phyloP scores from a whole-genome alignment of 192 early-diverging fungal genomes.

The Entomortierella chlamydospora region DNA sequence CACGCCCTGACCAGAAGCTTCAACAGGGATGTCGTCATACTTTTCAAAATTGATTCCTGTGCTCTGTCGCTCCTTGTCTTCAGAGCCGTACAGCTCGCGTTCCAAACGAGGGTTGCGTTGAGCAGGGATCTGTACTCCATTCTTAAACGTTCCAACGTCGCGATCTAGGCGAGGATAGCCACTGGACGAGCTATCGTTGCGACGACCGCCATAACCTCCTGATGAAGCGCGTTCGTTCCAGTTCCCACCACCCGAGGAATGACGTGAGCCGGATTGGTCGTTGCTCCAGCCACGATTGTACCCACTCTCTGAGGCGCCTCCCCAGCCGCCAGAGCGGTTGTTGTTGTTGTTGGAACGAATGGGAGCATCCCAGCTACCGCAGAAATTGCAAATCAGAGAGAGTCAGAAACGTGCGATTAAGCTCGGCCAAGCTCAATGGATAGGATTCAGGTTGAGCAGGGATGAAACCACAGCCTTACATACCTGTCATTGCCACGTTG shows the following conservation, averaged over 20 bases:
- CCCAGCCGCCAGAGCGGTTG: constrained; percentile 27
- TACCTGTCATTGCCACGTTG: constrained; percentile 24
- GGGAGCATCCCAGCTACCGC: constrained; percentile 33
- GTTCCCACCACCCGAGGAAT: constrained; percentile 18
- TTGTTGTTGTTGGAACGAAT: constrained; percentile 19
- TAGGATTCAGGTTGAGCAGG: background rate
- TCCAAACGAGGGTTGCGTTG: constrained; percentile 83
- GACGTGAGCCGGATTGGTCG: constrained; percentile 25
- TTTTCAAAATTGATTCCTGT: constrained; percentile 99
- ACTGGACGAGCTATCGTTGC: constrained; percentile 23
- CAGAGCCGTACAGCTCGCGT: constrained; percentile 78
- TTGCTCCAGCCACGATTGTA: constrained; percentile 48
- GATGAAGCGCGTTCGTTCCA: constrained; percentile 60
- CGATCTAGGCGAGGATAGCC: constrained; percentile 39
- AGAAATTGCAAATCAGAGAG: constrained; percentile 5
- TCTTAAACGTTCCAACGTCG: constrained; percentile 43
- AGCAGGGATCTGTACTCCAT: constrained; percentile 83
- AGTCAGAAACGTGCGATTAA: background rate
- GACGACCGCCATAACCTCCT: constrained; percentile 36
- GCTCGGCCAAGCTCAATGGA: background rate
- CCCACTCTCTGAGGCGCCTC: constrained; percentile 48
- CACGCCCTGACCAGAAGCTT: constrained; percentile 78
- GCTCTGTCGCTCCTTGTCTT: constrained; percentile 79
- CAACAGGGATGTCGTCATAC: constrained; percentile 98
- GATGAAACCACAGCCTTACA: background rate